Percentiles rank a stretch among this genome's conserved stretches.
These are phyloP conservation scores for Ceratocystiopsis brevicomis DNA, from an alignment of 2,329 filamentous ascomycete species.

Conservation along the genomic window DNA sequence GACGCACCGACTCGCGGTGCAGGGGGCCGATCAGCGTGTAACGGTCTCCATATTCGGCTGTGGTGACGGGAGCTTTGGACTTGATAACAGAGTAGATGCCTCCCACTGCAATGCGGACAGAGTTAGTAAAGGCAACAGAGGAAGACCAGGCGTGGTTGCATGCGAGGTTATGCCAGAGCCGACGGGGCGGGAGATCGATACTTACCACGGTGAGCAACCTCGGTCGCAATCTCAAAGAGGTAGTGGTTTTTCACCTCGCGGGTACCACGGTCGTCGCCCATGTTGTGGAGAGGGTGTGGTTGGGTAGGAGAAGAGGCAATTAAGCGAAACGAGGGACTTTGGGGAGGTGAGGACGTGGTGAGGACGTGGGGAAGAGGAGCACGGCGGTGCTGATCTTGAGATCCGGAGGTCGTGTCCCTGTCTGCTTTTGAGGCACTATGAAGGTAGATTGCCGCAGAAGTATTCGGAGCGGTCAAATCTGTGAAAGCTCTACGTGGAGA, in stretches of 20 bases:
- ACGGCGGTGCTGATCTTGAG: too few species aligned
- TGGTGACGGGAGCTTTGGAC: constrained; percentile 94
- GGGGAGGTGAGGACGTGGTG: too few species aligned
- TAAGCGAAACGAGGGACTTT: too few species aligned
- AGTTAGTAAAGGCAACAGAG: neutral
- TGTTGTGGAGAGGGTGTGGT: constrained; percentile 1
- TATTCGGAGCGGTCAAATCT: too few species aligned
- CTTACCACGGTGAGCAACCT: constrained; percentile 88
- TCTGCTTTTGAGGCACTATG: too few species aligned
- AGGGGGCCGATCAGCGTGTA: constrained; percentile 92
- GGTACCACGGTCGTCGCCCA: constrained; percentile 6
- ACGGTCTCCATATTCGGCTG: constrained; percentile 91
- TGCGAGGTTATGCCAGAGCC: neutral
- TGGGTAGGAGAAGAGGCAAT: neutral
- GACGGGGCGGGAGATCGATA: constrained; percentile 5
- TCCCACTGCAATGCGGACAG: constrained; percentile 41
- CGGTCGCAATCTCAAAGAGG: constrained; percentile 91
- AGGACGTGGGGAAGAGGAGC: too few species aligned
- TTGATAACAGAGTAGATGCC: constrained; percentile 99
- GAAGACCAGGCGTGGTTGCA: constrained; percentile 9
- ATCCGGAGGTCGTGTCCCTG: too few species aligned
- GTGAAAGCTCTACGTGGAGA: too few species aligned
- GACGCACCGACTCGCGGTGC: constrained; percentile 63
- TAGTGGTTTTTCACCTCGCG: constrained; percentile 85
- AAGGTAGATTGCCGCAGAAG: too few species aligned